Conservation (phyloP, 1,139 yeast species). For the Taiozyma sp. region DNA sequence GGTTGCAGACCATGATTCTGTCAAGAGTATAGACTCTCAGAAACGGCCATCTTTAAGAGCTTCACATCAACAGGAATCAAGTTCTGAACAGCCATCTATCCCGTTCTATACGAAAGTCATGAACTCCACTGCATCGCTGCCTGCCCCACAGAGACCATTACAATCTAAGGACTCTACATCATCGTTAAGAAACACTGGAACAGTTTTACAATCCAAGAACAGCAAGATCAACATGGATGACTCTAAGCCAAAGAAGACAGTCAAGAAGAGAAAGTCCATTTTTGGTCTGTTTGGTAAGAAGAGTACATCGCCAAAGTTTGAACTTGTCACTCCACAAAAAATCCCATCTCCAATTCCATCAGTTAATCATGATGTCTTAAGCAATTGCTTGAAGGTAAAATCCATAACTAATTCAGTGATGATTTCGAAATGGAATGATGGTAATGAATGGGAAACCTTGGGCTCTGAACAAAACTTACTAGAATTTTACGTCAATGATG, state of each 20-base stretch:
- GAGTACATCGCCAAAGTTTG: constrained; percentile 16
- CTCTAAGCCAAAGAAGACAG: constrained; percentile 5
- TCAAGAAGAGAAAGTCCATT: constrained; percentile 26
- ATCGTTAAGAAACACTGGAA: background rate
- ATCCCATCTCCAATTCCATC: background rate
- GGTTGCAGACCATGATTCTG: background rate
- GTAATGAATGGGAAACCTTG: constrained; percentile 17
- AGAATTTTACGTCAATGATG: constrained; percentile 5
- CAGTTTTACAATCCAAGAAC: background rate
- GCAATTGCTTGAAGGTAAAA: constrained; percentile 6
- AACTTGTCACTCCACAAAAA: constrained; percentile 16
- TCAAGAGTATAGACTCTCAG: background rate
- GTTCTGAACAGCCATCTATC: background rate
- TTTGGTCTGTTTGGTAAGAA: constrained; percentile 24
- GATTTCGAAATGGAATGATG: constrained; percentile 17
- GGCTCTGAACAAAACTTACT: constrained; percentile 10
- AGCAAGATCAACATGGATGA: background rate
- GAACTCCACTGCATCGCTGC: background rate
- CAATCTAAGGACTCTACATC: background rate
- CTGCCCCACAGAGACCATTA: background rate
- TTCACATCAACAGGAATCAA: background rate
- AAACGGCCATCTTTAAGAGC: background rate
- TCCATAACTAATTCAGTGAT: constrained; percentile 7
- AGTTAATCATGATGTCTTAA: constrained; percentile 1
- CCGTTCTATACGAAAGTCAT: background rate